These are phyloP conservation scores for Blastosporella zonata DNA, from an alignment of 1,284 basidiomycete species.

Conservation along the genomic window DNA sequence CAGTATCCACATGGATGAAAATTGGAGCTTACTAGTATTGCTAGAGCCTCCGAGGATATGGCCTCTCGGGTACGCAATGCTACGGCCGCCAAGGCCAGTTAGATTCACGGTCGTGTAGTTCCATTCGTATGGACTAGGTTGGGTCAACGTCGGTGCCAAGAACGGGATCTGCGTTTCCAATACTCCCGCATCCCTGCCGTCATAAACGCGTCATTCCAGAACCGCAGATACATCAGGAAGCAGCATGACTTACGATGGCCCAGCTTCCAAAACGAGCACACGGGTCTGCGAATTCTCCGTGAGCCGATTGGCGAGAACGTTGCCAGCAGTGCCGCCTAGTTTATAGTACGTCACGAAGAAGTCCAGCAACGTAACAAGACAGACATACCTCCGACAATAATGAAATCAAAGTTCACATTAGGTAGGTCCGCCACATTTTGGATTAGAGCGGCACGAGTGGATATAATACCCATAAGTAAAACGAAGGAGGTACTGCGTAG, in stretches of 20 bases:
- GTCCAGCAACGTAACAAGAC: neutral
- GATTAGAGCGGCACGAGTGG: slow-evolving; percentile 4
- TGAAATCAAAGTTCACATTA: slow-evolving; percentile 10
- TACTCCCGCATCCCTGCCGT: slow-evolving; percentile 20
- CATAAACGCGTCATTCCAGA: neutral
- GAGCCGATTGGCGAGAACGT: slow-evolving; percentile 24
- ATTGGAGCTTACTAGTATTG: slow-evolving; percentile 14
- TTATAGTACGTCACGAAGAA: neutral
- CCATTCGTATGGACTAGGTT: slow-evolving; percentile 14
- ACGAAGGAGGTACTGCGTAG: slow-evolving; percentile 1
- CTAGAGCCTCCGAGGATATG: slow-evolving; percentile 22
- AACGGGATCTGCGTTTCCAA: slow-evolving; percentile 13
- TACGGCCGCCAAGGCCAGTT: slow-evolving; percentile 16
- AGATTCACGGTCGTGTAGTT: slow-evolving; percentile 24
- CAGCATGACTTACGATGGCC: slow-evolving; percentile 22
- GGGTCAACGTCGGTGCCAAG: slow-evolving; percentile 1
- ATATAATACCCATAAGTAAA: slow-evolving; percentile 2
- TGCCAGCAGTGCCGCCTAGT: slow-evolving; percentile 23
- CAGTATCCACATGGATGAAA: neutral
- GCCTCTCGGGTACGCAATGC: slow-evolving; percentile 19
- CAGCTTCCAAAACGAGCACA: slow-evolving; percentile 28
- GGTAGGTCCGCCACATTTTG: slow-evolving; percentile 5
- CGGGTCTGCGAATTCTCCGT: slow-evolving; percentile 19
- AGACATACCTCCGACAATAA: slow-evolving; percentile 12
- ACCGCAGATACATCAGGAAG: neutral